phyloP scores from a whole-genome alignment of 768 basidiomycete genomes.

The Lactarius sanguifluus region DNA sequence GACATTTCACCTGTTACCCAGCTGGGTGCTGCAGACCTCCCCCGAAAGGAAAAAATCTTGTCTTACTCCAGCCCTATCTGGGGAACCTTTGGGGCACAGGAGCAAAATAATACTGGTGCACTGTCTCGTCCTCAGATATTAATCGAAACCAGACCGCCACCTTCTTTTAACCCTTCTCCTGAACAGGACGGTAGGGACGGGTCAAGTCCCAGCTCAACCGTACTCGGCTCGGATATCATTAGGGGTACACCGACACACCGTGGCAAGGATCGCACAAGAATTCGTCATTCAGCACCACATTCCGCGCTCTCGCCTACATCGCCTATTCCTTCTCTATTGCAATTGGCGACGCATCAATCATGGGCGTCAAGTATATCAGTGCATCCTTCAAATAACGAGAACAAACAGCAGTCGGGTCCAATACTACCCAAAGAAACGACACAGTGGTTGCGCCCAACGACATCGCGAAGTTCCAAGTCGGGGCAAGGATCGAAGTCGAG shows the following conservation, averaged over 20 bases:
- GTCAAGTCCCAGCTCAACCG: slow-evolving; percentile 20
- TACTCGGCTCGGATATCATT: slow-evolving; percentile 38
- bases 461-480: slow-evolving; percentile 13
- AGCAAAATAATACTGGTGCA: not conserved
- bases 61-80: slow-evolving; percentile 24
- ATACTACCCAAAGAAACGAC: not conserved
- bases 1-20: not conserved
- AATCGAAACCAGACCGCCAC: not conserved
- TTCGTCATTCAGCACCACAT: not conserved
- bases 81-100: slow-evolving; percentile 13
- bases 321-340: slow-evolving; percentile 1
- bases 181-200: slow-evolving; percentile 5
- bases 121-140: not conserved
- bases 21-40: not conserved
- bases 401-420: not conserved
- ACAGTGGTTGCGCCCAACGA: not conserved
- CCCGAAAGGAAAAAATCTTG: slow-evolving; percentile 13
- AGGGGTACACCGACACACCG: slow-evolving; percentile 12
- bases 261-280: slow-evolving; percentile 20
- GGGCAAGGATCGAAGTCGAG: slow-evolving; percentile 12
- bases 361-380: slow-evolving; percentile 9
- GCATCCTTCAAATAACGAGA: not conserved
- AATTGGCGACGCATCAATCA: slow-evolving; percentile 7
- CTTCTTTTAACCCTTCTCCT: slow-evolving; percentile 3
- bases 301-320: not conserved